These are phyloP conservation scores for Skeletonema marinoi DNA, from an alignment of 108 stramenopile species.

Conservation along the genomic window DNA sequence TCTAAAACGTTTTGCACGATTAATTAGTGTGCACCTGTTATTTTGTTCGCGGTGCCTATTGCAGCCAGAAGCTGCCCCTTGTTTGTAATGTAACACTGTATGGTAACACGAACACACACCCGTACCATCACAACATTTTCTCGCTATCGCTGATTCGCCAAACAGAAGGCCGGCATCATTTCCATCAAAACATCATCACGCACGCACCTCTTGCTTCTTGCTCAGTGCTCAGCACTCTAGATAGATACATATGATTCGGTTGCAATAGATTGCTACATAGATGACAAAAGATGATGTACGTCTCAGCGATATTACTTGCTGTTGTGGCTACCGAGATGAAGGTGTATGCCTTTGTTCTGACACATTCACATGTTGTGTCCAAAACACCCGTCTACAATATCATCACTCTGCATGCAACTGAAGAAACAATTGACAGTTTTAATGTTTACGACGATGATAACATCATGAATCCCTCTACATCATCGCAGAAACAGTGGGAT, in stretches of 20 bases:
- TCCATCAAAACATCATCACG: not conserved
- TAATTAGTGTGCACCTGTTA: too few relatives aligned
- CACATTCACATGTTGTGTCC: not conserved
- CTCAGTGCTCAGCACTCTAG: too few relatives aligned
- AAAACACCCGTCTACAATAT: not conserved
- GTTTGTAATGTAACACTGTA: too few relatives aligned
- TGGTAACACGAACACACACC: too few relatives aligned
- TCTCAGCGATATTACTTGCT: not conserved
- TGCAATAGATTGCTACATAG: too few relatives aligned
- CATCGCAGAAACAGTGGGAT: constrained; percentile 11
- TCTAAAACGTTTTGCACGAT: too few relatives aligned
- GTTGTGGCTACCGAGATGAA: not conserved
- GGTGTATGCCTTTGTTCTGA: not conserved
- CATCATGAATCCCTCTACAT: not conserved
- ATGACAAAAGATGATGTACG: not conserved
- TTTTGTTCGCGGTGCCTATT: too few relatives aligned
- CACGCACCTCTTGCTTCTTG: too few relatives aligned
- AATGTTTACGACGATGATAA: constrained; percentile 6
- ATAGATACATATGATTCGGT: too few relatives aligned
- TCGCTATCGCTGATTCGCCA: not conserved
- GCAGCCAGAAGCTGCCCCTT: too few relatives aligned
- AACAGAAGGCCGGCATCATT: not conserved
- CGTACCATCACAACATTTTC: too few relatives aligned
- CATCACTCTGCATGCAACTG: constrained; percentile 16
- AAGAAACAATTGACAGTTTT: constrained; percentile 14